Evolutionary conservation across 1,139 yeast genomes (phyloP).

Genomic region (Spathaspora sp.): DNA sequence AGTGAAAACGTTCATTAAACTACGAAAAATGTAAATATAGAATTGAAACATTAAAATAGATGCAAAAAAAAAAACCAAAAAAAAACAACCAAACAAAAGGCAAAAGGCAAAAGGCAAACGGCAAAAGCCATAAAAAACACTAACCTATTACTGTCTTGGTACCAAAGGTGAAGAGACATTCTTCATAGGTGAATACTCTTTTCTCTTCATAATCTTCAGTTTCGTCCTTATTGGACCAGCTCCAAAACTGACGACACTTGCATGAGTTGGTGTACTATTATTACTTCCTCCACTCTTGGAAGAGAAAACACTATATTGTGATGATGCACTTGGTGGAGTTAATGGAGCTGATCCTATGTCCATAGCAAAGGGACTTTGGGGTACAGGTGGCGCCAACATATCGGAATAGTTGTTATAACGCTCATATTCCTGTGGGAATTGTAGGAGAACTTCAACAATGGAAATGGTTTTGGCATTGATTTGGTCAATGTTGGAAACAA

Average conservation of each 20-base stretch:
- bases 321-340: constrained; percentile 45
- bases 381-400: constrained; percentile 7
- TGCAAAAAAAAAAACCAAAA: constrained; percentile 2
- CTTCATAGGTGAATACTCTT: constrained; percentile 12
- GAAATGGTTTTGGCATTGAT: constrained; percentile 20
- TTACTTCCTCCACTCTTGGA: constrained; percentile 21
- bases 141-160: not conserved
- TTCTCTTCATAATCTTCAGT: constrained; percentile 12
- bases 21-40: not conserved
- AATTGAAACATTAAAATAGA: constrained; percentile 2
- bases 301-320: constrained; percentile 42
- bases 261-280: constrained; percentile 26
- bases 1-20: constrained; percentile 2
- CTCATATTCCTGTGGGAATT: constrained; percentile 21
- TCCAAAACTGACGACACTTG: constrained; percentile 5
- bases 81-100: not conserved
- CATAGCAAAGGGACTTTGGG: constrained; percentile 31
- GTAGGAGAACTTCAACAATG: constrained; percentile 28
- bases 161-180: constrained; percentile 10
- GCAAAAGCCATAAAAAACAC: too few relatives aligned
- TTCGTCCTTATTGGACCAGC: constrained; percentile 9
- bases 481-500: constrained; percentile 16
- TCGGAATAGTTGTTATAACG: constrained; percentile 6
- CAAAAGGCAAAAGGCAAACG: not conserved
- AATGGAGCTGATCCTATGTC: constrained; percentile 30